phyloP scores from a whole-genome alignment of 2,329 filamentous ascomycete species.

The Lecanosticta acicola region DNA sequence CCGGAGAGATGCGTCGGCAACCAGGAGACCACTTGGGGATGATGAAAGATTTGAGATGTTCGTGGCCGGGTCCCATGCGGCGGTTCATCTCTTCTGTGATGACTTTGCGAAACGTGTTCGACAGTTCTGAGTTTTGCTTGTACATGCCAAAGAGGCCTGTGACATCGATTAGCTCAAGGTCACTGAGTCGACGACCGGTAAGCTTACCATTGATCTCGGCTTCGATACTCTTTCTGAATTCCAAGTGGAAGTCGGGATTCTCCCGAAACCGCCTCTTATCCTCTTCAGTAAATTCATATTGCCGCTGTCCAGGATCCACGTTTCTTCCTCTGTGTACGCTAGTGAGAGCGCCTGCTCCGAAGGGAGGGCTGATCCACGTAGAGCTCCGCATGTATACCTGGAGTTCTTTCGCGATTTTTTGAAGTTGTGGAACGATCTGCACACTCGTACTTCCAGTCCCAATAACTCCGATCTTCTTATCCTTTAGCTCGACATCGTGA shows the following conservation, averaged over 20 bases:
- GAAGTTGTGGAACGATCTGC: conserved; percentile 36
- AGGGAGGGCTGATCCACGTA: conserved; percentile 37
- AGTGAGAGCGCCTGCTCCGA: conserved; percentile 33
- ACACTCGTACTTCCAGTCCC: conserved; percentile 42
- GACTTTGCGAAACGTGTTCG: conserved; percentile 40
- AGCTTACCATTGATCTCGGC: conserved; percentile 47
- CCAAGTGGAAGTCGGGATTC: conserved; percentile 40
- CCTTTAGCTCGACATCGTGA: conserved; percentile 39
- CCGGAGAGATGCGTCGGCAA: conserved; percentile 46
- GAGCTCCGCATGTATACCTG: conserved; percentile 34
- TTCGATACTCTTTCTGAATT: conserved; percentile 44
- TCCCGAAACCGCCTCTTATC: conserved; percentile 35
- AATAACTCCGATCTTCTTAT: conserved; percentile 39
- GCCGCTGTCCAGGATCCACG: conserved; percentile 28
- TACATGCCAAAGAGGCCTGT: conserved; percentile 43
- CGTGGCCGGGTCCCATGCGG: conserved; percentile 35
- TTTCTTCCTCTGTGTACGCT: conserved; percentile 23
- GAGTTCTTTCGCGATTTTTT: conserved; percentile 33
- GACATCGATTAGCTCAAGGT: too few relatives aligned
- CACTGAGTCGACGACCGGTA: too few relatives aligned
- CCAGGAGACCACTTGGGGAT: conserved; percentile 41
- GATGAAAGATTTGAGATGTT: conserved; percentile 36
- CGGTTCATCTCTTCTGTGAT: conserved; percentile 35
- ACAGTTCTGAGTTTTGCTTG: conserved; percentile 38
- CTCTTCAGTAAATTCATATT: conserved; percentile 41